These are phyloP conservation scores for Lithohypha guttulata DNA, from an alignment of 2,329 filamentous ascomycete species.

Conservation along the genomic window DNA sequence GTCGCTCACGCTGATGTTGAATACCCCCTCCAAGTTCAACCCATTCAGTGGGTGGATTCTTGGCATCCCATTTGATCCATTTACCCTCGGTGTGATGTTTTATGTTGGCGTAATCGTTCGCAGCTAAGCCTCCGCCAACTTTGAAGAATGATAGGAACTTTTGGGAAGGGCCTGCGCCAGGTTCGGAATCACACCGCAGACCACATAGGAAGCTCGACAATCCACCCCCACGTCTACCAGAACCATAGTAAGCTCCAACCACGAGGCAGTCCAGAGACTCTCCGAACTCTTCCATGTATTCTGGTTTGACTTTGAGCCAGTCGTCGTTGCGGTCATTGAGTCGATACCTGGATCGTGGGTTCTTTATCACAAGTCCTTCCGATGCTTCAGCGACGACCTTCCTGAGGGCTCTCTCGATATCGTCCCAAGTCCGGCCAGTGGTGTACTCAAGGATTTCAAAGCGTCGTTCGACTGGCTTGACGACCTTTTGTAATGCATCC, in stretches of 20 bases:
- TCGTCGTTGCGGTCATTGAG: constrained; percentile 86
- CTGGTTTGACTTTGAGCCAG: constrained; percentile 98
- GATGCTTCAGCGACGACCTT: constrained; percentile 76
- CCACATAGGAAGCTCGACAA: constrained; percentile 88
- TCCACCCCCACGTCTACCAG: constrained; percentile 68
- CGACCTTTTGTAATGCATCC: constrained; percentile 59
- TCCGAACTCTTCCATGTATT: constrained; percentile 95
- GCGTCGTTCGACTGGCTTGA: constrained; percentile 60
- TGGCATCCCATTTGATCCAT: constrained; percentile 76
- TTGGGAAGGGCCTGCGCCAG: constrained; percentile 56
- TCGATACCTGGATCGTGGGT: constrained; percentile 73
- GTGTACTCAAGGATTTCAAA: constrained; percentile 72
- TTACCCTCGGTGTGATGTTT: constrained; percentile 79
- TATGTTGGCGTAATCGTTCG: constrained; percentile 74
- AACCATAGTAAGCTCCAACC: constrained; percentile 86
- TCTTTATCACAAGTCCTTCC: constrained; percentile 88
- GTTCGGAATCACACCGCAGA: constrained; percentile 60
- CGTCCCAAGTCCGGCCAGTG: constrained; percentile 53
- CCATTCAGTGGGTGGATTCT: constrained; percentile 63
- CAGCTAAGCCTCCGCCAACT: constrained; percentile 86
- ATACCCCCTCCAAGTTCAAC: constrained; percentile 68
- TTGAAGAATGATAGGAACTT: constrained; percentile 73
- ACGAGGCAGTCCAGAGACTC: constrained; percentile 84
- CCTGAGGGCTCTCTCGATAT: constrained; percentile 69
- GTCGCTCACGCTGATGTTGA: constrained; percentile 62